These are phyloP conservation scores for Phytopythium montanum DNA, from an alignment of 352 stramenopile species.

Conservation along the genomic window DNA sequence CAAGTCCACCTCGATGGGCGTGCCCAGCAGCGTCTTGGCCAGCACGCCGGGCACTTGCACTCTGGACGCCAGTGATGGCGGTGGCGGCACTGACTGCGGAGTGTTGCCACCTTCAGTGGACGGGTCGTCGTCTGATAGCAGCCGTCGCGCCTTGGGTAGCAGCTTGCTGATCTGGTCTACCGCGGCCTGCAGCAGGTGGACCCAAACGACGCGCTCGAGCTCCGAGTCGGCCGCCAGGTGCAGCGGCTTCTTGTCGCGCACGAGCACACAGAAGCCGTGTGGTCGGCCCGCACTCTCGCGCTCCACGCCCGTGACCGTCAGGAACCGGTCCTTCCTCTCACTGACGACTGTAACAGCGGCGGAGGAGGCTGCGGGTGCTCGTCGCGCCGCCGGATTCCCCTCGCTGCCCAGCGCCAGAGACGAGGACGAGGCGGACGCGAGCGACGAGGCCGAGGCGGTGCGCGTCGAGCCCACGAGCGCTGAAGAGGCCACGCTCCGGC, in stretches of 20 bases:
- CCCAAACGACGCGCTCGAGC: conserved; percentile 70
- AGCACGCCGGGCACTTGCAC: conserved; percentile 26
- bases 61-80: conserved; percentile 22
- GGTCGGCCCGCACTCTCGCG: conserved; percentile 52
- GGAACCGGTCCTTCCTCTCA: conserved; percentile 43
- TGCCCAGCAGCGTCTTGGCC: conserved; percentile 45
- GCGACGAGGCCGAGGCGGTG: neutral
- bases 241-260: conserved; percentile 53
- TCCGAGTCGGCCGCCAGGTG: conserved; percentile 66
- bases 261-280: conserved; percentile 57
- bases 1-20: conserved; percentile 57
- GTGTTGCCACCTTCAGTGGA: no score
- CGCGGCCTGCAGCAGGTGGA: conserved; percentile 61
- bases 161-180: conserved; percentile 49
- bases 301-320: conserved; percentile 51
- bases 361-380: neutral
- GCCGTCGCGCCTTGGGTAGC: conserved; percentile 32
- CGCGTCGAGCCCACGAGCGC: neutral
- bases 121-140: neutral
- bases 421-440: conserved; percentile 4
- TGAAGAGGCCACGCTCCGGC: neutral
- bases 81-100: conserved; percentile 8
- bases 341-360: neutral
- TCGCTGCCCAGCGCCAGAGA: no score
- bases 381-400: neutral